A percentile compares a stretch with the other conserved stretches of the same genome.
phyloP scores from a whole-genome alignment of 495 filamentous ascomycete genomes.

The Opeltia flavorubescens region DNA sequence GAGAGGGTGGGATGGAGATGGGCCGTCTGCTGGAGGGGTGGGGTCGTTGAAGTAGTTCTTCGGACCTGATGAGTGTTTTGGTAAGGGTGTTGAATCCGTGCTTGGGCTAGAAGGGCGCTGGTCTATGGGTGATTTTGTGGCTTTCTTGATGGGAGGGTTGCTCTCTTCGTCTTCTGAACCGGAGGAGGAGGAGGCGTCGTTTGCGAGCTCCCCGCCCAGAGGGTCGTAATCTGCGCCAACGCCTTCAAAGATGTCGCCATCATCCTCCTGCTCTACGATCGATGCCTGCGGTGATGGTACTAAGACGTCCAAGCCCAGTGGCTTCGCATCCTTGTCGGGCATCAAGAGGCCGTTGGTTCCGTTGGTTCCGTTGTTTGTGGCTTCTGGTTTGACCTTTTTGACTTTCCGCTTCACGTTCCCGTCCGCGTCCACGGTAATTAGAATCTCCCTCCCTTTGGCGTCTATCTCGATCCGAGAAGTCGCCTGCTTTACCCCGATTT shows the following conservation, averaged over 20 bases:
- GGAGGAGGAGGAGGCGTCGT: constrained; percentile 31
- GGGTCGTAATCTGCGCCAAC: constrained; percentile 82
- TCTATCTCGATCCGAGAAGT: constrained; percentile 64
- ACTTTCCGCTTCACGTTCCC: constrained; percentile 83
- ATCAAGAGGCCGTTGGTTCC: constrained; percentile 39
- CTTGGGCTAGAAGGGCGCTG: constrained; percentile 15
- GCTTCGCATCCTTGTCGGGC: constrained; percentile 49
- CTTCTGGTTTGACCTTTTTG: constrained; percentile 32
- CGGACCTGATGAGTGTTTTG: constrained; percentile 10
- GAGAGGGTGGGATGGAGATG: constrained; percentile 40
- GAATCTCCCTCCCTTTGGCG: constrained; percentile 61
- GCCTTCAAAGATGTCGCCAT: constrained; percentile 74
- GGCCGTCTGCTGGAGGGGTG: constrained; percentile 16
- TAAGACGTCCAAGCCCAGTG: constrained; percentile 69
- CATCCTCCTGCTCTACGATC: constrained; percentile 34
- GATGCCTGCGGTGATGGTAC: constrained; percentile 31
- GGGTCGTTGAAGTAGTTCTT: constrained; percentile 48
- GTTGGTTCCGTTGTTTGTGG: constrained; percentile 15
- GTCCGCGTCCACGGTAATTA: constrained; percentile 74
- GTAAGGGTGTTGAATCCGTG: constrained; percentile 27
- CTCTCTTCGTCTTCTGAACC: constrained; percentile 24
- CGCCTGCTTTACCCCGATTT: constrained; percentile 49
- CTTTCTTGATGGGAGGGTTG: constrained; percentile 3
- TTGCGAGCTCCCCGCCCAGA: constrained; percentile 49
- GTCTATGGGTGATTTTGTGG: constrained; percentile 17